phyloP scores from a whole-genome alignment of 2,329 filamentous ascomycete genomes.

The Paecilomyces variotii region DNA sequence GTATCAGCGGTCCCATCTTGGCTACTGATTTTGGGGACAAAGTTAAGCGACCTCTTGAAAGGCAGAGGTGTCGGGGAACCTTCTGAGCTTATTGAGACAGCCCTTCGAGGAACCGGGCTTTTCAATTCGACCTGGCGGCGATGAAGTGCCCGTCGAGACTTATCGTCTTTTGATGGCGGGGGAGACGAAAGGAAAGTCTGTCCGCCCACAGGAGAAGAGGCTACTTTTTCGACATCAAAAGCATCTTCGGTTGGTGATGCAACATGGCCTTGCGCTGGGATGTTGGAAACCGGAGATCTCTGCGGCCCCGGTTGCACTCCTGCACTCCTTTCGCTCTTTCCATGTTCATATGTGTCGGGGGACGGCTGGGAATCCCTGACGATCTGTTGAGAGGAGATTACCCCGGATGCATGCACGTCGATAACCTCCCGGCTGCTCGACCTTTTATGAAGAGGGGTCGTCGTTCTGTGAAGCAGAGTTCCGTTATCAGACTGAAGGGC shows the following conservation, averaged over 20 bases:
- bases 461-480: constrained; percentile 7
- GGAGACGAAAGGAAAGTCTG: constrained; percentile 16
- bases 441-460: neutral
- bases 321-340: neutral
- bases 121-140: constrained; percentile 1
- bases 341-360: constrained; percentile 10
- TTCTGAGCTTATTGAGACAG: constrained; percentile 6
- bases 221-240: constrained; percentile 7
- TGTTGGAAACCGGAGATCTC: neutral
- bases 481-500: constrained; percentile 21
- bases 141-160: constrained; percentile 4
- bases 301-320: constrained; percentile 2
- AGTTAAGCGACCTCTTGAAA: constrained; percentile 5
- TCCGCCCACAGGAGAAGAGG: constrained; percentile 11
- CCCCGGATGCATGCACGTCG: constrained; percentile 6
- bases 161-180: constrained; percentile 12
- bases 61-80: constrained; percentile 4
- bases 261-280: neutral
- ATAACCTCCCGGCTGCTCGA: constrained; percentile 1
- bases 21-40: constrained; percentile 1
- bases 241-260: constrained; percentile 5
- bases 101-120: constrained; percentile 2
- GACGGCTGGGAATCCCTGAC: constrained; percentile 32
- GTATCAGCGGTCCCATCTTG: neutral
- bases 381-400: constrained; percentile 22